Evolutionary conservation across 1,284 basidiomycete genomes (phyloP).

Genomic region (Afroboletus lepidellus): DNA sequence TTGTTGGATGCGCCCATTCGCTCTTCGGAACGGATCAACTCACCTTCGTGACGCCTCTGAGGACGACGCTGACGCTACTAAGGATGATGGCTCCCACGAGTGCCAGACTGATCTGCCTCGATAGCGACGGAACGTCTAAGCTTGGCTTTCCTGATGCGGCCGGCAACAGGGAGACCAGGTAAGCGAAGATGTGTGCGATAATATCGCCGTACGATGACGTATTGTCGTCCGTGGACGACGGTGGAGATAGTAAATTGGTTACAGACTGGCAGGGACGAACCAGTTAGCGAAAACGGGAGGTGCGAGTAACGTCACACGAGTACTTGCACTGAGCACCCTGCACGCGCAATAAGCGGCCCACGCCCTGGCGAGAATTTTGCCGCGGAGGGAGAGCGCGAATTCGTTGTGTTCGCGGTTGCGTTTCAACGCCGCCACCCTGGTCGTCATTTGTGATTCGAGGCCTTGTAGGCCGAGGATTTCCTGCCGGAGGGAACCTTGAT

Average conservation of each 20-base stretch:
- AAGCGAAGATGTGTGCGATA: conserved; percentile 55
- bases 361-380: conserved; percentile 47
- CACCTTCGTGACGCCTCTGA: conserved; percentile 64
- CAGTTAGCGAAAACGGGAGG: conserved; percentile 15
- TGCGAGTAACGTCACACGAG: conserved; percentile 8
- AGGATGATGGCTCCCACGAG: conserved; percentile 73
- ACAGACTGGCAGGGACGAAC: conserved; percentile 44
- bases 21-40: conserved; percentile 23
- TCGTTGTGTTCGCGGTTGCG: conserved; percentile 46
- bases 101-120: conserved; percentile 65
- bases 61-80: conserved; percentile 63
- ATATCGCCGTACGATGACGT: conserved; percentile 54
- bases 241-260: conserved; percentile 53
- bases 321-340: conserved; percentile 62
- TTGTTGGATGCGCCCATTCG: background rate
- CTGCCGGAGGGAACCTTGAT: conserved; percentile 36
- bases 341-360: conserved; percentile 71
- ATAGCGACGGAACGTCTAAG: conserved; percentile 46
- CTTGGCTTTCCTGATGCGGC: conserved; percentile 15
- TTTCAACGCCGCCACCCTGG: conserved; percentile 52
- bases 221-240: conserved; percentile 38
- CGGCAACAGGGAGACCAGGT: conserved; percentile 48
- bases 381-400: conserved; percentile 56
- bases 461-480: conserved; percentile 66
- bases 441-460: conserved; percentile 67